Base-by-base conservation (phyloP, 805 yeast genomes). In the Grigorovia jiainica region DNA sequence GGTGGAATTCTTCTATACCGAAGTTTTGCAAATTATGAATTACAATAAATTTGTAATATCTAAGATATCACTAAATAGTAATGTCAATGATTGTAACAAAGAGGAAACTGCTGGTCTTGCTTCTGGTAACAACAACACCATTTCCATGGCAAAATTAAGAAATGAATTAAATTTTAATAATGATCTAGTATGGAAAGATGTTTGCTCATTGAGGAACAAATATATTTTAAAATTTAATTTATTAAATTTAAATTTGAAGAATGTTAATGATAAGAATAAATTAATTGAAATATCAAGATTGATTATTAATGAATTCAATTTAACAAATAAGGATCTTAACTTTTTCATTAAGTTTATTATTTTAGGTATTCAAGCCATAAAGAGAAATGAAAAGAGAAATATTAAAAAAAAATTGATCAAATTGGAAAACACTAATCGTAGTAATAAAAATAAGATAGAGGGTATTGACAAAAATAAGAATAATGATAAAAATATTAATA, bases 341-440 rank as follows among this genome's bases (percentile, higher is more conserved):
- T 6, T 27, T 13, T 90, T 90, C 58, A 95, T 87, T 60, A 84
- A 82, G 58, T 70, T 90, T 29, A 97, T 92, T 0, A 69, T 95
- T 30, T 94, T 95, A 8, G 97, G 96, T 1, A 81, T 90, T 21
- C 98, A 90, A 62, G 81, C 94, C 40, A 97, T 85, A 1, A 68
- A 97, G 47, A 69, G 98, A 49, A 90, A 90, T 60, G 71, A 95
- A 45, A 85, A 82, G 55, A 63, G 95, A 48, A 74, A 77, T 7
- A 67, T 68, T 46, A 72, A 70, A 51, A 56, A 57, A 30, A 36
- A 41, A 25, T 30, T 18, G 8, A 31, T 24, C 13, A n/a, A n/a
- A n/a, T n/a, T n/a, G n/a, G n/a, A n/a, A n/a, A n/a, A n/a, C n/a
- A n/a, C n/a, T n/a, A n/a, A n/a, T n/a, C n/a, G n/a, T n/a, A n/a